Percentiles rank a stretch among this genome's conserved stretches.
These are phyloP conservation scores for Orbilia blumenaviensis DNA, from an alignment of 2,329 filamentous ascomycete species.

Conservation along the genomic window DNA sequence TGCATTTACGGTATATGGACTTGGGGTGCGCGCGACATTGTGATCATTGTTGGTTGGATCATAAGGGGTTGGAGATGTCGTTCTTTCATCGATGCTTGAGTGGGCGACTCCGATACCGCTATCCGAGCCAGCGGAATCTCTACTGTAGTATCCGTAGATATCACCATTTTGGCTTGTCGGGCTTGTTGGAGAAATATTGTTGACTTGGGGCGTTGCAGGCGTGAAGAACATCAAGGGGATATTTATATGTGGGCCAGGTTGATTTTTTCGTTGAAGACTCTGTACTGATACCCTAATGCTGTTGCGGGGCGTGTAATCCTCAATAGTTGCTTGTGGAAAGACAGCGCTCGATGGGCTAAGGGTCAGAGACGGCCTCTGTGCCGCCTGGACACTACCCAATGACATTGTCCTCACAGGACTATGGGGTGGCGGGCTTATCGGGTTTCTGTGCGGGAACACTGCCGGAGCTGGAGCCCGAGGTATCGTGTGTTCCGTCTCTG, in stretches of 20 bases:
- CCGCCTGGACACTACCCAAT: constrained; percentile 32
- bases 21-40: constrained; percentile 16
- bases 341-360: constrained; percentile 37
- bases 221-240: constrained; percentile 54
- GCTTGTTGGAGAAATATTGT: constrained; percentile 44
- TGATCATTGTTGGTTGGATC: constrained; percentile 48
- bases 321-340: constrained; percentile 44
- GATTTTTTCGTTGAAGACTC: constrained; percentile 36
- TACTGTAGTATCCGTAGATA: constrained; percentile 46
- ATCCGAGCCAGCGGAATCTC: constrained; percentile 21
- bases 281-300: constrained; percentile 46
- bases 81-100: constrained; percentile 39
- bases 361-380: constrained; percentile 40
- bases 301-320: constrained; percentile 29
- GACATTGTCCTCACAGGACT: constrained; percentile 39
- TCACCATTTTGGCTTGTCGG: constrained; percentile 37
- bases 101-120: constrained; percentile 37
- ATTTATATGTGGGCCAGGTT: constrained; percentile 37
- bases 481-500: constrained; percentile 44
- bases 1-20: constrained; percentile 23
- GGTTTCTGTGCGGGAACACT: constrained; percentile 51
- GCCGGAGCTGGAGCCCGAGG: constrained; percentile 43
- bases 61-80: constrained; percentile 33
- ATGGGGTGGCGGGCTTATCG: constrained; percentile 29
- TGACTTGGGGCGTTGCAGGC: constrained; percentile 52